Base-by-base conservation (phyloP, 495 filamentous ascomycete genomes). In the Penicillium cinerascens region DNA sequence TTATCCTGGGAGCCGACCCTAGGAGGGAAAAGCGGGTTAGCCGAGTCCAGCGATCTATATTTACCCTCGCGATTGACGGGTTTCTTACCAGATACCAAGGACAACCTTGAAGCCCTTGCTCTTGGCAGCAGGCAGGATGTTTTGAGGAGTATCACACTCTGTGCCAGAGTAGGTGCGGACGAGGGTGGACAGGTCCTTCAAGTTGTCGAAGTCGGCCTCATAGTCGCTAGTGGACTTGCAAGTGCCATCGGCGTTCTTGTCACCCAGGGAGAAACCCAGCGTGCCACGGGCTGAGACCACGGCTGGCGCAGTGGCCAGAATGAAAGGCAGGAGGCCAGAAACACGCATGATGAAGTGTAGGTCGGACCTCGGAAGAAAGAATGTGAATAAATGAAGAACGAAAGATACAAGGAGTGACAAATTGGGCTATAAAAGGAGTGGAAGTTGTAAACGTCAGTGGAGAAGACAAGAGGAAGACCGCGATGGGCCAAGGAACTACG, bases 41-140 rank as follows among this genome's bases (percentile, higher is more conserved):
- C 53, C 49, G 23, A 36, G 49, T 18, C 23, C 18, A 17, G 21
- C 37, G 23, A 23, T 33, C 29, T 33, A 4, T 4, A 33, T 1
- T 33, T 33, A 1, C 2, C 29, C 13, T 33, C 4, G 8, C 29
- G 13, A 33, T 33, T 33, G 29, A 33, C 11, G 29, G 29, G 29
- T 3, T 33, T 33, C 29, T 47, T 75, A 88, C 88, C 88, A 92
- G 60, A 91, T 80, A 54, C 87, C 88, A 47, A 92, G 65, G 8
- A 91, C 73, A 54, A 91, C 86, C 71, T 90, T 73, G 71, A 88
- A 86, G n/a, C 78, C 79, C 68, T 85, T 86, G 44, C 65, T 65
- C 72, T 85, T 81, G 8, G 89, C 86, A 27, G 87, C 88, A 5
- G 87, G 87, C 50, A 92, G 69, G 52, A 90, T 83, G 47, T 83